Base-by-base conservation (phyloP, 345 rosid species). In the Noccaea bulbosa region DNA sequence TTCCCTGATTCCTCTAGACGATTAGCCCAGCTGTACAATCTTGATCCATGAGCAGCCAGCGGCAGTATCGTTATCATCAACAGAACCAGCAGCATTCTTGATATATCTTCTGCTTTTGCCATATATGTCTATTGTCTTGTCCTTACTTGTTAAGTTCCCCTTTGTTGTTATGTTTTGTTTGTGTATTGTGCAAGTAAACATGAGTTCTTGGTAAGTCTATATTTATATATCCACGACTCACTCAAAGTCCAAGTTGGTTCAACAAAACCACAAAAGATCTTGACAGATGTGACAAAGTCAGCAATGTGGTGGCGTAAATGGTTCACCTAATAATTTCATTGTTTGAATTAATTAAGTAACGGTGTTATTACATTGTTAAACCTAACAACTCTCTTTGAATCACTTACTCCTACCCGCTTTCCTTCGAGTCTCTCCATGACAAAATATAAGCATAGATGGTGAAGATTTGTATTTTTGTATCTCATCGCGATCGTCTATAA, bases 1-100 rank as follows among this genome's bases (percentile, higher is more conserved):
- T 85, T 76, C 3, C 50, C 39, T 15, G 73, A 5, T 15, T 76
- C 71, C 6, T 65, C 72, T 0, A 75, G 54, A 53, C 37, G 81
- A 11, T 67, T 60, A 24, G 79, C 85, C 85, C 81, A 69, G 27
- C 44, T 67, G 72, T 73, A 41, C 3, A 56, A 32, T 67, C 44
- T 72, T 32, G 50, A 64, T 40, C 24, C 47, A 2, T 40, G 64
- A 62, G 73, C 67, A 50, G 79, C 83, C 41, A 62, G 68, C 66
- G 83, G 73, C 63, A 66, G 6, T 22, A 62, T 11, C 3, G 59
- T 38, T 61, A 68, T 14, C 32, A 75, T 14, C 32, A 75, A 30
- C 59, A 69, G 6, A 54, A 75, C 7, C 57, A 69, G 0, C 57
- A 69, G 0, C 49, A 53, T 61, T 54, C 41, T 52, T 73, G 39